Base-by-base conservation (phyloP, 768 basidiomycete genomes). In the Kwoniella europaea region DNA sequence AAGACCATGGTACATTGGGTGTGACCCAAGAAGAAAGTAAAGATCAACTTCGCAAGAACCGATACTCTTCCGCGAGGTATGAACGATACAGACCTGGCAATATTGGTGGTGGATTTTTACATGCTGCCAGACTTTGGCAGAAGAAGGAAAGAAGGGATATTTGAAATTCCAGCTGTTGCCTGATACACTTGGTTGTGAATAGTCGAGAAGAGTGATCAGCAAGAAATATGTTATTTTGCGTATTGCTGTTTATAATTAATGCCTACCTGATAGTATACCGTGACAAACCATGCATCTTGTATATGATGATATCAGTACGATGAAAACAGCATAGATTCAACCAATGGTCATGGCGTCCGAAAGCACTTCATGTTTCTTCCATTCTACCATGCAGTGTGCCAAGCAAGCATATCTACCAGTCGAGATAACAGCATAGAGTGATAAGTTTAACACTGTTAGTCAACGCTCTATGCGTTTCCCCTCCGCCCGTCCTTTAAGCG, bases 61-160 rank as follows among this genome's bases (percentile, higher is more conserved):
- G 67, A 53, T 68, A 55, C 60, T 22, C 24, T 43, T 22, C 61
- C 22, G 13, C n/a, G 10, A 24, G 4, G 16, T 20, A 58, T 7
- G 35, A 68, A 13, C 43, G 16, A 18, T 29, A 42, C 29, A 46
- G 60, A 20, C 44, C 42, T 53, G 16, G 53, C n/a, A 68, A 56
- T 15, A 22, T n/a, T 22, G 67, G 59, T 24, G 67, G 60, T 9
- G 29, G 29, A 16, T 35, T 44, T 15, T 35, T 62, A 60, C 67
- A 68, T 42, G 67, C 67, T 44, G 67, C 67, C 13, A 68, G 50
- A 52, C 43, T 68, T 10, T 68, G 67, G 67, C 60, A 68, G 35
- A 52, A 44, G 5, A 63, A 62, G 35, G 46, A 55, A 22, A 50
- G 46, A 2, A 50, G 4, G 46, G 46, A 18, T 18, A 4, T 15